Percentiles rank a stretch among this genome's conserved stretches.
Evolutionary conservation across 495 filamentous ascomycete genomes (phyloP).

Genomic region (Aspergillus sclerotiicarbonarius): DNA sequence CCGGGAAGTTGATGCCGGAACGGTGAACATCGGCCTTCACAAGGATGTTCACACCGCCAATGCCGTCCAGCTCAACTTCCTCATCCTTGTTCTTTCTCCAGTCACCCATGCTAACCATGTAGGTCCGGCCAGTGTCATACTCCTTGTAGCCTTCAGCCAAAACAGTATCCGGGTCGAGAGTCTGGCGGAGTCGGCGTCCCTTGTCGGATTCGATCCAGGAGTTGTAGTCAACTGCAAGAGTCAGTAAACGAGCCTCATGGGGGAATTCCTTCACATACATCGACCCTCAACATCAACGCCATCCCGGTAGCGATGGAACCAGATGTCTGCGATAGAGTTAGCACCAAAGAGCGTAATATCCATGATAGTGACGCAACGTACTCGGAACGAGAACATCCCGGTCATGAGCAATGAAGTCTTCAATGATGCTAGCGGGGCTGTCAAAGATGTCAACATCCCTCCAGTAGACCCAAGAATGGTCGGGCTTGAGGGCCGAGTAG

Average conservation of each 20-base stretch:
- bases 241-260: conserved; percentile 17
- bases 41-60: conserved; percentile 95
- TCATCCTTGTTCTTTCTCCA: conserved; percentile 88
- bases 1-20: conserved; percentile 96
- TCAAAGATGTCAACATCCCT: conserved; percentile 95
- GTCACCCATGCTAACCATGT: conserved; percentile 86
- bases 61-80: conserved; percentile 88
- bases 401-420: conserved; percentile 94
- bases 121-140: conserved; percentile 81
- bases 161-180: conserved; percentile 73
- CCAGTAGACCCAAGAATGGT: conserved; percentile 99
- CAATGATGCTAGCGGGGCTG: conserved; percentile 79
- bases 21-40: conserved; percentile 97
- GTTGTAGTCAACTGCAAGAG: conserved; percentile 84
- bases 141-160: conserved; percentile 94
- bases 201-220: conserved; percentile 96
- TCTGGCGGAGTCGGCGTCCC: conserved; percentile 66
- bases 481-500: conserved; percentile 76
- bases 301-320: conserved; percentile 93
- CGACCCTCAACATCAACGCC: conserved; percentile 86
- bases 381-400: conserved; percentile 92
- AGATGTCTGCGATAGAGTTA: conserved; percentile 67
- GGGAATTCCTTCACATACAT: conserved; percentile 57
- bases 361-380: conserved; percentile 44
- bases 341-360: conserved; percentile 5